A percentile compares a stretch with the other conserved stretches of the same genome.
These are phyloP conservation scores for Chrysosporium keratinophilum DNA, from an alignment of 2,329 filamentous ascomycete species.

Conservation along the genomic window DNA sequence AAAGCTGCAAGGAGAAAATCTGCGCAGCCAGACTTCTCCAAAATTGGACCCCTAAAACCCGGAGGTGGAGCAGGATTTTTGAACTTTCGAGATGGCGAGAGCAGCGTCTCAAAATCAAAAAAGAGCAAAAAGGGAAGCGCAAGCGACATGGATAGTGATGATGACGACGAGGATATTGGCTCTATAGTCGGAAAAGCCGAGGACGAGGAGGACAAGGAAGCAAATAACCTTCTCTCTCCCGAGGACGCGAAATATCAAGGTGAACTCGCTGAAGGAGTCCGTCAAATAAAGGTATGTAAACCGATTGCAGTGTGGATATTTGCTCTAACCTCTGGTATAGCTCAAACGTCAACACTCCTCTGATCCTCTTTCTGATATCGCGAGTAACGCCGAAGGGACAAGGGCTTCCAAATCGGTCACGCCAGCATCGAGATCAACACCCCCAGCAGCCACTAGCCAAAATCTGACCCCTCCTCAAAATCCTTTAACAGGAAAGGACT, in stretches of 20 bases:
- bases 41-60: conserved; percentile 70
- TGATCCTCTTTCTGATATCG: conserved; percentile 41
- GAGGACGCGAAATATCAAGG: conserved; percentile 52
- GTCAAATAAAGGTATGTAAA: conserved; percentile 51
- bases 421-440: conserved; percentile 30
- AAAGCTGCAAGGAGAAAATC: conserved; percentile 66
- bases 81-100: conserved; percentile 65
- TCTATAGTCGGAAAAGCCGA: conserved; percentile 54
- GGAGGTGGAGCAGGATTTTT: conserved; percentile 85
- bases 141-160: conserved; percentile 65
- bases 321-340: conserved; percentile 30
- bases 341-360: conserved; percentile 57
- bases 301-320: neutral
- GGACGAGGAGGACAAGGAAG: conserved; percentile 43
- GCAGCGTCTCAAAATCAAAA: conserved; percentile 46
- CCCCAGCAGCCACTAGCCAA: conserved; percentile 24
- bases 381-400: conserved; percentile 25
- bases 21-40: conserved; percentile 73
- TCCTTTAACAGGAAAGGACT: conserved; percentile 6
- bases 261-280: conserved; percentile 53
- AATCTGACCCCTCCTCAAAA: conserved; percentile 29
- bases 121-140: conserved; percentile 46
- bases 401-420: conserved; percentile 36
- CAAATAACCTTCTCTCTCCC: conserved; percentile 43
- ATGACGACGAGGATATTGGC: conserved; percentile 60